Evolutionary conservation across 352 stramenopile genomes (phyloP).

Genomic region (Phytopythium aichiense): DNA sequence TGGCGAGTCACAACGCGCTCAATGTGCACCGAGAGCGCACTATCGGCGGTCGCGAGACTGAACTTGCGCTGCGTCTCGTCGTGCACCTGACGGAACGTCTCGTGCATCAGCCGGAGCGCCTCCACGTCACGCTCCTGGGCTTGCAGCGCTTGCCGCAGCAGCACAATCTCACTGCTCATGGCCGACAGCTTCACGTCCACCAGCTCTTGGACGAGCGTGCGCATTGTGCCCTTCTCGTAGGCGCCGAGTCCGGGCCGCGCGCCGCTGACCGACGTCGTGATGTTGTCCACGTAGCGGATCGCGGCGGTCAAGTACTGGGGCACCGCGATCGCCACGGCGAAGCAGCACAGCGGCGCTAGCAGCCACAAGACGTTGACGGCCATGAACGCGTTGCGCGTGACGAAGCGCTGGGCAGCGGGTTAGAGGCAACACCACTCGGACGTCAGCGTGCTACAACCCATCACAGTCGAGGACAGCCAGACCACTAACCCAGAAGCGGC

Average conservation of each 20-base stretch:
- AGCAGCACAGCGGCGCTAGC: constrained; percentile 62
- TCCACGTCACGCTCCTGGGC: constrained; percentile 59
- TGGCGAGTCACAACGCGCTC: constrained; percentile 61
- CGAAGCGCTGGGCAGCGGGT: constrained; percentile 13
- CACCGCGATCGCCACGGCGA: constrained; percentile 61
- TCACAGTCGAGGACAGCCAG: not conserved
- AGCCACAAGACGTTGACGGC: constrained; percentile 73
- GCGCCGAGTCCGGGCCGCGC: constrained; percentile 16
- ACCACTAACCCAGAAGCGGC: constrained; percentile 33
- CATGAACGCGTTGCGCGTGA: constrained; percentile 71
- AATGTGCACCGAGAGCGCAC: constrained; percentile 59
- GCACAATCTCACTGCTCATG: constrained; percentile 47
- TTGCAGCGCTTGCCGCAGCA: constrained; percentile 45
- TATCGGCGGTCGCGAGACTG: constrained; percentile 50
- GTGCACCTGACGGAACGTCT: constrained; percentile 47
- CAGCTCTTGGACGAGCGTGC: constrained; percentile 60
- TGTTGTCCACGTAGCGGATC: constrained; percentile 64
- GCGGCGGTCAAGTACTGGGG: constrained; percentile 64
- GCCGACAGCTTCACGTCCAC: constrained; percentile 59
- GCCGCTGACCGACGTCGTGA: constrained; percentile 40
- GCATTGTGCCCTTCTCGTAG: constrained; percentile 56
- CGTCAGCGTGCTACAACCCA: not conserved
- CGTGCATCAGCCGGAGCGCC: constrained; percentile 49
- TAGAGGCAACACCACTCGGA: not conserved
- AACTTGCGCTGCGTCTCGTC: constrained; percentile 58